Evolutionary conservation across 164 flowering plant genomes (phyloP).

Genomic region (Paratinospora sagittata): DNA sequence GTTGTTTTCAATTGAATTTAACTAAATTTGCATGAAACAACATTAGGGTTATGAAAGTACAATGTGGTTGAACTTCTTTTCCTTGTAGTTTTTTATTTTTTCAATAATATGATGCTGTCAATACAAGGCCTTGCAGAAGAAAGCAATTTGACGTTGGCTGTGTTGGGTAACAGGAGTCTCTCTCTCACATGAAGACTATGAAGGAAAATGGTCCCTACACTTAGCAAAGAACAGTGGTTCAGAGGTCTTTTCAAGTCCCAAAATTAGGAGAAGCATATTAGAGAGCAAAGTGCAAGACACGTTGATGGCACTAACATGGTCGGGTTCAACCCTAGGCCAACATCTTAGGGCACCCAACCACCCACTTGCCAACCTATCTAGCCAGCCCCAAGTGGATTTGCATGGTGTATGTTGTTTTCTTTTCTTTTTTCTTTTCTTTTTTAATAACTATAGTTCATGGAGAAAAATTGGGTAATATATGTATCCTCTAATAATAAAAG

Average conservation of each 20-base stretch:
- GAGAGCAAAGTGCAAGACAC: not conserved
- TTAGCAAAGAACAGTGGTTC: not conserved
- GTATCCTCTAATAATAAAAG: not conserved
- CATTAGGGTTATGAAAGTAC: not conserved
- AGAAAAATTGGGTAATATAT: not conserved
- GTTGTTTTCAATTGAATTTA: no score
- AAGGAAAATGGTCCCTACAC: not conserved
- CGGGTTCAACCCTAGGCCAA: not conserved
- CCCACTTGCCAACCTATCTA: not conserved
- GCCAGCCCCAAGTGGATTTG: not conserved
- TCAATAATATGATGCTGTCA: not conserved
- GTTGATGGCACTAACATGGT: not conserved
- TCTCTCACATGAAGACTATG: not conserved
- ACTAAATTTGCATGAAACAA: not conserved
- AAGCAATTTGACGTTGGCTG: not conserved
- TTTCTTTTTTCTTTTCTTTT: no score
- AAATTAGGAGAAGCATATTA: not conserved
- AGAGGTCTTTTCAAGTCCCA: conserved; percentile 1
- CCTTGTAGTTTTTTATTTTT: not conserved
- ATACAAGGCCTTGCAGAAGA: not conserved
- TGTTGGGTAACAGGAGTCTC: not conserved
- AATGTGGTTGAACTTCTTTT: not conserved
- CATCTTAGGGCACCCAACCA: not conserved
- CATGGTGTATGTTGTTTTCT: not conserved
- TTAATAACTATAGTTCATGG: not conserved